Evolutionary conservation across 768 basidiomycete genomes (phyloP).

Genomic region (Gautieria morchelliformis): DNA sequence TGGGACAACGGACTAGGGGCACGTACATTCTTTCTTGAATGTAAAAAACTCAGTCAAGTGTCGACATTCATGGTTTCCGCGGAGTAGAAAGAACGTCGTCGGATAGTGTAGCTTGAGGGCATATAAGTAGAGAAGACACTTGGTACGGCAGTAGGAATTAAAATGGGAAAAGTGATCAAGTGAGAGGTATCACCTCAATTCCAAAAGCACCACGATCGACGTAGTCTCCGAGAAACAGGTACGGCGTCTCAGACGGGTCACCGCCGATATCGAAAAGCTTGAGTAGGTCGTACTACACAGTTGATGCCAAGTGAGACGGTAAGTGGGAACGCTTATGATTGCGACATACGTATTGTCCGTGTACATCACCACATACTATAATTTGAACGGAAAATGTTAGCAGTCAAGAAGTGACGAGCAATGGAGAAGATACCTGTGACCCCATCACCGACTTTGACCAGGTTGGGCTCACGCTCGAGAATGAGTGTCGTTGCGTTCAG

Average conservation of each 20-base stretch:
- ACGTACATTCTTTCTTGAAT: constrained; percentile 91
- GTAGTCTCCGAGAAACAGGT: constrained; percentile 94
- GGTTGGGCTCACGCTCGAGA: constrained; percentile 68
- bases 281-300: constrained; percentile 85
- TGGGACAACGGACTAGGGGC: neutral
- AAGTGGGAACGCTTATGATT: neutral
- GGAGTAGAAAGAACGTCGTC: constrained; percentile 67
- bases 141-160: neutral
- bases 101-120: constrained; percentile 89
- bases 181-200: constrained; percentile 44
- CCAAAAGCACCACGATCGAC: constrained; percentile 94
- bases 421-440: constrained; percentile 66
- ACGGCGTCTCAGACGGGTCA: constrained; percentile 69
- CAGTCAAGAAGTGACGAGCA: neutral
- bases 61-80: constrained; percentile 96
- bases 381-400: neutral
- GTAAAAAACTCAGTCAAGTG: constrained; percentile 98
- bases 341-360: constrained; percentile 83
- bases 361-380: constrained; percentile 91
- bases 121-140: constrained; percentile 91
- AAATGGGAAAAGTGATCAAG: neutral
- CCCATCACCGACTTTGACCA: constrained; percentile 80
- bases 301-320: neutral
- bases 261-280: constrained; percentile 96
- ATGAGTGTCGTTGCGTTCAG: constrained; percentile 57